These are phyloP conservation scores for Salix brachista DNA, from an alignment of 345 rosid genomes.

Conservation along the genomic window DNA sequence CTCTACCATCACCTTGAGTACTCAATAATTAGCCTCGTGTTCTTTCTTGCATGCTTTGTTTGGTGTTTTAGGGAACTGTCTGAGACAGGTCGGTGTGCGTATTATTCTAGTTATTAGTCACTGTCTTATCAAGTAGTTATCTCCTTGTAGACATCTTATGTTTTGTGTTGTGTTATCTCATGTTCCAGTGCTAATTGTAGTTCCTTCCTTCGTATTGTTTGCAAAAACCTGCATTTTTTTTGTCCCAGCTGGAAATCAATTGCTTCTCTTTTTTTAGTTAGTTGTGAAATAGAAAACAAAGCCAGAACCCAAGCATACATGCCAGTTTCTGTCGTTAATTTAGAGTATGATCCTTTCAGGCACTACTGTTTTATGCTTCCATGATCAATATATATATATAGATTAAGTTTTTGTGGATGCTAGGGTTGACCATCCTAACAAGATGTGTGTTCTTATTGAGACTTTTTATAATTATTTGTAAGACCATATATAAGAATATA, in stretches of 20 bases:
- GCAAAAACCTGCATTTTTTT: not conserved
- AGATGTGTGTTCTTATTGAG: no score
- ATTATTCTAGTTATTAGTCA: not conserved
- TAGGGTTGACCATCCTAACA: not conserved
- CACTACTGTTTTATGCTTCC: not conserved
- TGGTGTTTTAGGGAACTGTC: not conserved
- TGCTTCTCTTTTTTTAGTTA: not conserved
- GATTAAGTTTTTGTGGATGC: not conserved
- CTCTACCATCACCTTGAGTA: constrained; percentile 18
- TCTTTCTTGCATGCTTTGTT: no score
- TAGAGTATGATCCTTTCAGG: not conserved
- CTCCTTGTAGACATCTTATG: not conserved
- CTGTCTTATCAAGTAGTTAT: not conserved
- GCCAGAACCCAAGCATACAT: not conserved
- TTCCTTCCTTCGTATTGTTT: not conserved
- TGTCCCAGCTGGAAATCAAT: not conserved
- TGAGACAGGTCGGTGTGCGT: not conserved
- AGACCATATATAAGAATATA: no score
- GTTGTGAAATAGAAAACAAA: not conserved
- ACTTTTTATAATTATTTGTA: no score
- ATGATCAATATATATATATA: not conserved
- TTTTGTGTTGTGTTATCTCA: not conserved
- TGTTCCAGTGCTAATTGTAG: not conserved
- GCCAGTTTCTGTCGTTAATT: not conserved
- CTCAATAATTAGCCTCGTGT: not conserved